phyloP scores from a whole-genome alignment of 1,284 basidiomycete species.

The Malassezia vespertilionis region DNA sequence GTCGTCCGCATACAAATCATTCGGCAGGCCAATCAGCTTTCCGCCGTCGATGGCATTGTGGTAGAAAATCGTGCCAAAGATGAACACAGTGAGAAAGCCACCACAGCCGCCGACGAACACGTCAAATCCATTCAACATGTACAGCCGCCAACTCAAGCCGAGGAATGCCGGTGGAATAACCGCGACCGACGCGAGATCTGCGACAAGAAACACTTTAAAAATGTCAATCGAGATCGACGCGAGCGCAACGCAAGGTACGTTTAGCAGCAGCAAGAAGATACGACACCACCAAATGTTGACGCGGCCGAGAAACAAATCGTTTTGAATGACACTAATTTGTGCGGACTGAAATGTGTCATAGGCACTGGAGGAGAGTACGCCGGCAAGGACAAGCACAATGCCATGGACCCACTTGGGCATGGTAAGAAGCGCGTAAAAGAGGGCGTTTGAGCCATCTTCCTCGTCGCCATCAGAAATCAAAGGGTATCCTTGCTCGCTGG shows the following conservation, averaged over 20 bases:
- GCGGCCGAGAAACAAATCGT: slow-evolving; percentile 44
- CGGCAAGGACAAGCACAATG: slow-evolving; percentile 41
- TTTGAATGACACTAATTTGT: slow-evolving; percentile 46
- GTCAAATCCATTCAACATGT: slow-evolving; percentile 43
- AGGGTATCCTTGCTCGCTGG: too few relatives aligned
- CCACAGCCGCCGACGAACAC: slow-evolving; percentile 44
- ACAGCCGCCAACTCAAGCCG: slow-evolving; percentile 34
- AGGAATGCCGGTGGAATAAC: slow-evolving; percentile 41
- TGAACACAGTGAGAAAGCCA: slow-evolving; percentile 46
- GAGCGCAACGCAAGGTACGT: slow-evolving; percentile 41
- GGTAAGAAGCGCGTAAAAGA: slow-evolving; percentile 40
- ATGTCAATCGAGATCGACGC: slow-evolving; percentile 45
- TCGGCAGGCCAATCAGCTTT: slow-evolving; percentile 34
- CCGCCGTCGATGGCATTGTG: slow-evolving; percentile 28
- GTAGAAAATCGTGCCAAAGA: slow-evolving; percentile 44
- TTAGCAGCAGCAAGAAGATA: slow-evolving; percentile 33
- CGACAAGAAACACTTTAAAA: slow-evolving; percentile 45
- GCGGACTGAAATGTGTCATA: slow-evolving; percentile 48
- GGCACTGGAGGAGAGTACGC: slow-evolving; percentile 42
- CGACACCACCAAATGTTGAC: slow-evolving; percentile 47
- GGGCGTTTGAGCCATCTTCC: slow-evolving; percentile 39
- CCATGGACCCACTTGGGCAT: slow-evolving; percentile 45
- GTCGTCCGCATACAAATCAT: slow-evolving; percentile 42
- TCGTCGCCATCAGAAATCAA: background rate
- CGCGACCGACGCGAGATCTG: slow-evolving; percentile 42